phyloP scores from a whole-genome alignment of 441 rosid genomes.

The Adansonia gregorii region DNA sequence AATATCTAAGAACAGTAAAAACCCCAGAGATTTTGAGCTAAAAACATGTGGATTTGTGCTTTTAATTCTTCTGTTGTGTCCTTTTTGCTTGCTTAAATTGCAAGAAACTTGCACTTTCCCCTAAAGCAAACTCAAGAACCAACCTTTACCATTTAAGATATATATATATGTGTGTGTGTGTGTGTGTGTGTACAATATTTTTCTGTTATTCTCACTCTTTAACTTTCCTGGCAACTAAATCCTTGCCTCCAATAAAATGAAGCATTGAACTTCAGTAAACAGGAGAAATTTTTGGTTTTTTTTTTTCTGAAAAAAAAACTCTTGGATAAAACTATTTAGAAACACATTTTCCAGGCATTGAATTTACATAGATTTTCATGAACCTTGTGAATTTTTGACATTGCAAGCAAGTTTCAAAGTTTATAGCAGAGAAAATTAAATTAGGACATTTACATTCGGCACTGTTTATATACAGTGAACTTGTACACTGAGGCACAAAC shows the following conservation, averaged over 20 bases:
- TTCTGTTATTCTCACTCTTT: not conserved
- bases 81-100: conserved; percentile 9
- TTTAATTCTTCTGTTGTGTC: conserved; percentile 13
- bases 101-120: conserved; percentile 5
- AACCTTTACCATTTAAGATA: too few species aligned
- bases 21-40: not conserved
- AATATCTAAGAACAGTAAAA: not conserved
- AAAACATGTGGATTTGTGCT: conserved; percentile 16
- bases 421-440: not conserved
- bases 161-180: too few species aligned
- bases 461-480: not conserved
- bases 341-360: not conserved
- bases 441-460: not conserved
- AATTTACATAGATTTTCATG: not conserved
- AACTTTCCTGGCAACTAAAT: not conserved
- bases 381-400: not conserved
- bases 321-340: not conserved
- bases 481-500: not conserved
- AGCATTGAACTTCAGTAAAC: conserved; percentile 2
- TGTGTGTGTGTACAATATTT: too few species aligned
- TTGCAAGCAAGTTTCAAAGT: not conserved
- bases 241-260: not conserved
- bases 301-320: not conserved
- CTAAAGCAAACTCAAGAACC: not conserved
- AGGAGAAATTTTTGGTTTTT: not conserved